Base-by-base conservation (phyloP, 139 green algal species). In the Gonium pectorale region DNA sequence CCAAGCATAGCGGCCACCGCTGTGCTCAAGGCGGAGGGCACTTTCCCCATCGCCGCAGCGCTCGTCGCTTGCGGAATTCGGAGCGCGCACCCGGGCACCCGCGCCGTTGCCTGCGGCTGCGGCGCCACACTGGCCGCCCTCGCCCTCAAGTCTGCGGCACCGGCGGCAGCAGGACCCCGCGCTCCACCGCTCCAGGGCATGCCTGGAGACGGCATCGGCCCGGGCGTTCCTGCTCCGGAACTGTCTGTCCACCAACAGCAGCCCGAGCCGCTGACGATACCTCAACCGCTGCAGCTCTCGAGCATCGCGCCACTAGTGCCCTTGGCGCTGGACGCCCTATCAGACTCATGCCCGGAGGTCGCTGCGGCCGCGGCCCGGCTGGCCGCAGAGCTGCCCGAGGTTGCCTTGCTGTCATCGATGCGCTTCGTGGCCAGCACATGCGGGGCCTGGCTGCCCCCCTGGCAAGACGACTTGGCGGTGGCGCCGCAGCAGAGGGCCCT, bases 401-500 rank as follows among this genome's bases (percentile, higher is more conserved):
- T 44, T 1, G 37, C 73, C 19, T 67, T 88, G 29, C 29, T 84
- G 6, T 73, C 67, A 3, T n/a, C n/a, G n/a, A n/a, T n/a, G 43
- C 49, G 35, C 63, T 64, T 35, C 26, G 27, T 17, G 60, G 35
- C 15, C 66, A 15, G 52, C 75, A 64, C 37, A 24, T 56, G 22
- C 38, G 8, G 60, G 29, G 8, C 8, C 46, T 69, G 43, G 62
- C 22, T 82, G n/a, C 78, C 70, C 1, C 44, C 9, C 0, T 90
- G 87, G 88, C 31, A 80, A 27, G 46, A 59, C 63, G 26, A 31
- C 26, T 51, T 82, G 59, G 86, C 86, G 11, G 37, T 89, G 63
- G 73, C 89, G 73, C 87, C 77, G 2, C 87, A 87, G 80, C 63
- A 51, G 26, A n/a, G 46, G 11, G 27, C 6, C 13, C 29, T 70